Base-by-base conservation (phyloP, 2,329 filamentous ascomycete genomes). In the Alternaria conjuncta region DNA sequence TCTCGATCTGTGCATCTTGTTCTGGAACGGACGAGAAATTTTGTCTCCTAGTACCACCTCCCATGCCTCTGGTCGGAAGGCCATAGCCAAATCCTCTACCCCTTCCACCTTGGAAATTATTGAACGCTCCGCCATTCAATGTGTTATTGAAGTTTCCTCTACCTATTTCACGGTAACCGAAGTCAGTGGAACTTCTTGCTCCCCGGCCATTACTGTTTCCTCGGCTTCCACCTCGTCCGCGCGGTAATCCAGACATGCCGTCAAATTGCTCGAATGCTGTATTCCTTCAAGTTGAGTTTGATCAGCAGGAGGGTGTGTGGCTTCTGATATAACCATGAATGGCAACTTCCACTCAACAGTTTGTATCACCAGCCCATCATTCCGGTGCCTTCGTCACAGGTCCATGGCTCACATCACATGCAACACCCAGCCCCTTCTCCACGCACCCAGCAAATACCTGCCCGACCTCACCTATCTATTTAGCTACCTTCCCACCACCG, bases 281-380 rank as follows among this genome's bases (percentile, higher is more conserved):
- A n/a, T n/a, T n/a, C n/a, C n/a, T n/a, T n/a, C n/a, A n/a, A n/a
- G 36, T 41, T 41, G 36, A 41, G 36, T 10, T 10, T 2, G 15
- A 41, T 1, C 15, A 41, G 15, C 36, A 2, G 4, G 5, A 41
- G 5, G 10, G 36, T 6, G 10, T 41, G n/a, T 1, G 2, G n/a
- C 36, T 41, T 2, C 3, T 3, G 5, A 1, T 41, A 2, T n/a
- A 2, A n/a, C 0, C 4, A 1, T 15, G 32, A 9, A 5, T 3
- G 1, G 1, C 15, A 8, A n/a, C 32, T 36, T 41, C 9, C n/a
- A 1, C 3, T 5, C 44, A 15, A 8, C 21, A 46, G 20, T 46
- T 46, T 46, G 44, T 23, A 5, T 7, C 7, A 0, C 3, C 44
- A 9, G 2, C 3, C 5, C 2, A 10, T 0, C 0, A 6, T 18